A percentile compares a stretch with the other conserved stretches of the same genome.
These are phyloP conservation scores for Fusarium nematophilum DNA, from an alignment of 2,329 filamentous ascomycete genomes.

Conservation along the genomic window DNA sequence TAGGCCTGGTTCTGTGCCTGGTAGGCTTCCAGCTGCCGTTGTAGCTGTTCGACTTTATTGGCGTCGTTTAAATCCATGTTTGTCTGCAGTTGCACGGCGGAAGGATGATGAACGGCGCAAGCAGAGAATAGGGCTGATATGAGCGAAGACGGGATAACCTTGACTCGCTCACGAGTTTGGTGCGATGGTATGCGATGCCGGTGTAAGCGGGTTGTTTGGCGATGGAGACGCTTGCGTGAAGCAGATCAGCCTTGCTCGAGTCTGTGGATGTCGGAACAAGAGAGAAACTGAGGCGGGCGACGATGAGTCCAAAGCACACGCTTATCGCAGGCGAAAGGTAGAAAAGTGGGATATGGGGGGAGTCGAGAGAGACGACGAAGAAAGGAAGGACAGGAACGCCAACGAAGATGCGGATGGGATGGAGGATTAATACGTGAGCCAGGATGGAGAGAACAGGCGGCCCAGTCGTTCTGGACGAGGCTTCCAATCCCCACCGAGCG, in stretches of 20 bases:
- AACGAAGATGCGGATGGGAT: slow-evolving; percentile 38
- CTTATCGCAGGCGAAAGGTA: slow-evolving; percentile 31
- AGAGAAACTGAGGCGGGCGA: slow-evolving; percentile 26
- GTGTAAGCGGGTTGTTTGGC: slow-evolving; percentile 31
- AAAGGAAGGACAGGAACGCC: slow-evolving; percentile 28
- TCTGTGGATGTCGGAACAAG: slow-evolving; percentile 19
- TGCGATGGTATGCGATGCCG: slow-evolving; percentile 9
- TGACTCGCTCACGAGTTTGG: slow-evolving; percentile 10
- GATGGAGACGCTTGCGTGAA: slow-evolving; percentile 17
- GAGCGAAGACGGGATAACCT: slow-evolving; percentile 24
- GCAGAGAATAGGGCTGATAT: slow-evolving; percentile 10
- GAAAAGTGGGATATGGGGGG: slow-evolving; percentile 37
- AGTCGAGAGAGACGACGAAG: slow-evolving; percentile 41
- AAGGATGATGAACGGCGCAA: slow-evolving; percentile 3
- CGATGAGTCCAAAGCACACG: slow-evolving; percentile 19
- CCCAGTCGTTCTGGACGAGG: slow-evolving; percentile 45
- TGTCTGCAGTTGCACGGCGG: slow-evolving; percentile 14
- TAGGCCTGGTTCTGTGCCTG: too few relatives aligned
- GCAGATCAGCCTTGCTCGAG: slow-evolving; percentile 25
- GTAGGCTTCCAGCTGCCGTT: slow-evolving; percentile 42
- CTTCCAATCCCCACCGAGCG: slow-evolving; percentile 41
- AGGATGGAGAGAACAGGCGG: slow-evolving; percentile 40
- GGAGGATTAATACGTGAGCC: slow-evolving; percentile 45
- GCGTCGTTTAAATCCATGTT: slow-evolving; percentile 43
- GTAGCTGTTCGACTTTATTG: slow-evolving; percentile 40